These are phyloP conservation scores for Colletotrichum tropicicola DNA, from an alignment of 2,329 filamentous ascomycete genomes.

Conservation along the genomic window DNA sequence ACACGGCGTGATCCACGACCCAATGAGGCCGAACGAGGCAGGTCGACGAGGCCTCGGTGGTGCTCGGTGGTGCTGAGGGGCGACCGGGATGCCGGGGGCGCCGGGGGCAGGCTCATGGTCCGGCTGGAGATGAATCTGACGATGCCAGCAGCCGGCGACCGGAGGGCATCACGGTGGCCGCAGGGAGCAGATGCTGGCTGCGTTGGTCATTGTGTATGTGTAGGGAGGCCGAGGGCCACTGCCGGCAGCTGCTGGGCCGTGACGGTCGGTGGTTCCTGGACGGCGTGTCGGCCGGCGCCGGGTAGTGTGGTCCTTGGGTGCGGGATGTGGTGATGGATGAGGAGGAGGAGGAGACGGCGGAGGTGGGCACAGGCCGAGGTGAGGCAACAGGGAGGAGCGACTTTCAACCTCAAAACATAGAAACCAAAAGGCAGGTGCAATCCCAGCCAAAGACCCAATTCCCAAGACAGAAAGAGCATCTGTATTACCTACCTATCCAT, in stretches of 20 bases:
- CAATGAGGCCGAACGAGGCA: constrained; percentile 14
- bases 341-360: neutral
- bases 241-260: neutral
- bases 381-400: too few species aligned
- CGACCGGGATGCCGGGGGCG: neutral
- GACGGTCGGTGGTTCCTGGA: neutral
- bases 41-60: neutral
- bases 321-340: neutral
- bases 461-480: too few species aligned
- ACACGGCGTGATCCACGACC: constrained; percentile 5
- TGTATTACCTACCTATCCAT: too few species aligned
- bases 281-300: constrained; percentile 1
- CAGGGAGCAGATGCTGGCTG: neutral
- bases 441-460: too few species aligned
- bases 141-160: neutral
- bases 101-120: too few species aligned
- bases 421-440: too few species aligned
- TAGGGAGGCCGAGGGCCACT: too few species aligned
- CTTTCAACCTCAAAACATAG: too few species aligned
- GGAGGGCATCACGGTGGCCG: neutral
- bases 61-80: too few species aligned
- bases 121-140: too few species aligned
- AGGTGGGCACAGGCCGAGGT: neutral
- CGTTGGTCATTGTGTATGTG: neutral
- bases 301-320: too few species aligned